Evolutionary conservation across 306 rosid species (phyloP), one percentile per base, ranked within the genome.

Genomic region (Rosa chinensis): DNA sequence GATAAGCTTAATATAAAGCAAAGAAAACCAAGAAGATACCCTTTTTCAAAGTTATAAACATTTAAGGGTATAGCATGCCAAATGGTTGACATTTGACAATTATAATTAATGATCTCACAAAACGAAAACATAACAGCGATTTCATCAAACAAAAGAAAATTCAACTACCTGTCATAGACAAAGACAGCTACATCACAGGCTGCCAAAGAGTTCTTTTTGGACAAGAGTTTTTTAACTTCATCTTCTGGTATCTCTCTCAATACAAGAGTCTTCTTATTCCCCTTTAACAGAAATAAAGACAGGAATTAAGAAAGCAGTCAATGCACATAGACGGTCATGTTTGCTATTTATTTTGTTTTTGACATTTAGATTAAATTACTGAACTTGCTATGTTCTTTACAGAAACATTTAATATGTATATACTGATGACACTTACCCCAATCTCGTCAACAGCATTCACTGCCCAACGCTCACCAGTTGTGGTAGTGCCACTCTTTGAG

Each of bases 221-320:
- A 85, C 75, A 95, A 81, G 78, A 79, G 73, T 48, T 72, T 76
- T 10, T 87, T 82, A 16, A 90, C 88, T 85, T 78, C 83, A 66
- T 82, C 87, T 79, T 92, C 99, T 56, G 98, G 97, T 79, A 95
- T 92, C 92, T 95, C 99, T 79, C 94, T 86, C 84, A 95, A 84
- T 68, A 95, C 82, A 79, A 95, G 96, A 63, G 91, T 91, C 85
- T 87, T 92, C 86, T 78, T 92, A 62, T 72, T 84, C 52, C 96
- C 96, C 99, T 95, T 25, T 23, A 83, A 72, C 75, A 48, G 62
- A 90, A 12, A 82, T 80, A 75, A 82, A 44, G 40, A 80, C 55
- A 72, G 40, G 43, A 39, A 66, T 8, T 14, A 50, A 53, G 59
- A 53, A 17, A 53, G 23, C 3, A 53, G 59, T 53, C 59, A 53